A percentile compares a stretch with the other conserved stretches of the same genome.
Evolutionary conservation across 192 early-diverging fungal species (phyloP).

Genomic region (Phycomyces blakesleeanus): DNA sequence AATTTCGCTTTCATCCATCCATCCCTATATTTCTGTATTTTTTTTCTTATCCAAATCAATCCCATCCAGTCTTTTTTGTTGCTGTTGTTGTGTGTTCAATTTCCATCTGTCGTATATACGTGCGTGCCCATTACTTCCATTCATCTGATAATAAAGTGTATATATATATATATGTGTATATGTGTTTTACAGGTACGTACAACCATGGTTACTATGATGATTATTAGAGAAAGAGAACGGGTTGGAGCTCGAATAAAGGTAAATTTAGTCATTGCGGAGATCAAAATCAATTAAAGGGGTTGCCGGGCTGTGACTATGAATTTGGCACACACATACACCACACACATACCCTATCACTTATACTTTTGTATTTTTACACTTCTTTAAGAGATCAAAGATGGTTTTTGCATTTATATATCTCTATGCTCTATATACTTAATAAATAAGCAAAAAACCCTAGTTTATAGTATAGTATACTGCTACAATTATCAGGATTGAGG

Average conservation of each 20-base stretch:
- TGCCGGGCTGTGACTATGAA: neutral
- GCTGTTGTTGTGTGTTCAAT: neutral
- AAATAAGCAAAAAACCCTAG: too few relatives aligned
- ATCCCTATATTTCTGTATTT: conserved; percentile 1
- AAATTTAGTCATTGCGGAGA: neutral
- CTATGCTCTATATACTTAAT: too few relatives aligned
- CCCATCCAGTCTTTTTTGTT: neutral
- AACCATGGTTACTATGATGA: conserved; percentile 1
- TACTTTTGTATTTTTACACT: too few relatives aligned
- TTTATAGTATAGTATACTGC: too few relatives aligned
- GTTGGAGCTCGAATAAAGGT: neutral
- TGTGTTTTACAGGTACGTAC: neutral
- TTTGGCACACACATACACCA: too few relatives aligned
- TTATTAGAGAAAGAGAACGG: neutral
- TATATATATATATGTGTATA: too few relatives aligned
- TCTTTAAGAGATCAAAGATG: neutral
- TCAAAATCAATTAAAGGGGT: neutral
- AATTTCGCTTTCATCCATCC: conserved; percentile 15
- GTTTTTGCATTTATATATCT: too few relatives aligned
- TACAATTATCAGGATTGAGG: too few relatives aligned
- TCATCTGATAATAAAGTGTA: too few relatives aligned
- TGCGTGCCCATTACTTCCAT: too few relatives aligned
- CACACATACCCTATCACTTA: too few relatives aligned
- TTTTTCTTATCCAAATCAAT: neutral
- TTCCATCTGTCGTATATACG: too few relatives aligned